Evolutionary conservation across 768 basidiomycete genomes (phyloP).

Genomic region (Phanerochaete sordida): DNA sequence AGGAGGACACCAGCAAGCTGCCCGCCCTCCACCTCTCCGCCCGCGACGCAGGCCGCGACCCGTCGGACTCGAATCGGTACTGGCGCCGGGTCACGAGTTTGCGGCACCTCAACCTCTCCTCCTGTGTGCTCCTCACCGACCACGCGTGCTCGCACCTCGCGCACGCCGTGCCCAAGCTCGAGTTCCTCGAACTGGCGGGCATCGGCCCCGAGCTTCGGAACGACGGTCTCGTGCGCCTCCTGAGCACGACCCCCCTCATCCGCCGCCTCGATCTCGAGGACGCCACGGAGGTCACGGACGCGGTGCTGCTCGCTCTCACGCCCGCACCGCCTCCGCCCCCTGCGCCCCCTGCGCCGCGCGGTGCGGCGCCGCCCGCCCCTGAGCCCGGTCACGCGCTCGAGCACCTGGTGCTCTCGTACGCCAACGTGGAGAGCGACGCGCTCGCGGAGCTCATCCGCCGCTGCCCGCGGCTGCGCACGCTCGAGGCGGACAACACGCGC

Average conservation of each 20-base stretch:
- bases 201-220: conserved; percentile 68
- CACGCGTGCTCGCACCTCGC: conserved; percentile 71
- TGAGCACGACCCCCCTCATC: conserved; percentile 67
- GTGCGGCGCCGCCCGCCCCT: conserved; percentile 22
- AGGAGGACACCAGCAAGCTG: conserved; percentile 31
- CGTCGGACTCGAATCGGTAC: conserved; percentile 44
- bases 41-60: conserved; percentile 62
- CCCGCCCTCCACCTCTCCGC: conserved; percentile 52
- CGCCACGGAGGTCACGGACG: conserved; percentile 69
- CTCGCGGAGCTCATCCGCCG: conserved; percentile 58
- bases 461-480: conserved; percentile 56
- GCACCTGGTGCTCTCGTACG: conserved; percentile 67
- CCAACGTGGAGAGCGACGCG: conserved; percentile 59
- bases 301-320: conserved; percentile 63
- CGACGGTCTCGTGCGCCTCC: conserved; percentile 67
- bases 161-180: conserved; percentile 64
- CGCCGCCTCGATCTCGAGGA: conserved; percentile 85
- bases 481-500: conserved; percentile 83
- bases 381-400: conserved; percentile 68
- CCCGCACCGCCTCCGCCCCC: conserved; percentile 30
- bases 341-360: conserved; percentile 6
- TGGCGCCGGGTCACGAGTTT: conserved; percentile 64
- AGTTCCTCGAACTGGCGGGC: conserved; percentile 76
- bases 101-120: conserved; percentile 71
- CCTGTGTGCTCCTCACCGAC: conserved; percentile 70